Conservation (phyloP, 163 green algal genomes). For the Prototheca stagnorum region DNA sequence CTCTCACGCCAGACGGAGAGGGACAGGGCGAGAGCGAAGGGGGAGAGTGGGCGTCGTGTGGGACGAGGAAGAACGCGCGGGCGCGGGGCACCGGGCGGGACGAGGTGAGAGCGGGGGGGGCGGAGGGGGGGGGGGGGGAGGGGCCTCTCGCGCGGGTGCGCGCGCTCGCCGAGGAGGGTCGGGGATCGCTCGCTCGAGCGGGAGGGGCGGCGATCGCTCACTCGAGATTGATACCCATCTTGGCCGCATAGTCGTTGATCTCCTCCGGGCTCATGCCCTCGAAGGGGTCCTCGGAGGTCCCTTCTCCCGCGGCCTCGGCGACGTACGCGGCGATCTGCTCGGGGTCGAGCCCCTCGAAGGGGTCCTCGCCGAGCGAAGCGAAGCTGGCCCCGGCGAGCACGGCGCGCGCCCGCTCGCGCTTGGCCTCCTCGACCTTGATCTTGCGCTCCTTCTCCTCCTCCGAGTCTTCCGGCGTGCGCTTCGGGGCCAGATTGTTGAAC, state of each 20-base stretch:
- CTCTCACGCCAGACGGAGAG: too few relatives aligned
- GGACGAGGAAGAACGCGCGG: too few relatives aligned
- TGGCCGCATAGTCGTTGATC: slow-evolving; percentile 38
- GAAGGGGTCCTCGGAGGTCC: slow-evolving; percentile 27
- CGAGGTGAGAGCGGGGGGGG: too few relatives aligned
- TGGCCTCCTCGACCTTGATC: slow-evolving; percentile 19
- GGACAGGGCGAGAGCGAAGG: too few relatives aligned
- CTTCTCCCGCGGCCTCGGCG: slow-evolving; percentile 12
- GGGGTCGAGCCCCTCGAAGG: slow-evolving; percentile 37
- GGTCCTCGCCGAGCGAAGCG: slow-evolving; percentile 26
- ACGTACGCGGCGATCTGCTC: slow-evolving; percentile 37
- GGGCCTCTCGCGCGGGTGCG: background rate
- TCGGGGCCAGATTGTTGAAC: slow-evolving; percentile 21
- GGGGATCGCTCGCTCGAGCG: background rate
- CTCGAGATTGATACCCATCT: too few relatives aligned
- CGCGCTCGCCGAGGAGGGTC: background rate
- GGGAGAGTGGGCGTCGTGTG: too few relatives aligned
- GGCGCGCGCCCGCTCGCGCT: slow-evolving; percentile 17
- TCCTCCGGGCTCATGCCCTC: slow-evolving; percentile 46
- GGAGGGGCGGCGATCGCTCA: slow-evolving; percentile 3
- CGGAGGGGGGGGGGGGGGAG: too few relatives aligned
- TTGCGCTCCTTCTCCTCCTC: slow-evolving; percentile 3
- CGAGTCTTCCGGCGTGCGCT: background rate
- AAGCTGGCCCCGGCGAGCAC: slow-evolving; percentile 26
- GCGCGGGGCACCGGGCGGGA: background rate